phyloP scores from a whole-genome alignment of 768 basidiomycete species.

The Boletus speciosus region DNA sequence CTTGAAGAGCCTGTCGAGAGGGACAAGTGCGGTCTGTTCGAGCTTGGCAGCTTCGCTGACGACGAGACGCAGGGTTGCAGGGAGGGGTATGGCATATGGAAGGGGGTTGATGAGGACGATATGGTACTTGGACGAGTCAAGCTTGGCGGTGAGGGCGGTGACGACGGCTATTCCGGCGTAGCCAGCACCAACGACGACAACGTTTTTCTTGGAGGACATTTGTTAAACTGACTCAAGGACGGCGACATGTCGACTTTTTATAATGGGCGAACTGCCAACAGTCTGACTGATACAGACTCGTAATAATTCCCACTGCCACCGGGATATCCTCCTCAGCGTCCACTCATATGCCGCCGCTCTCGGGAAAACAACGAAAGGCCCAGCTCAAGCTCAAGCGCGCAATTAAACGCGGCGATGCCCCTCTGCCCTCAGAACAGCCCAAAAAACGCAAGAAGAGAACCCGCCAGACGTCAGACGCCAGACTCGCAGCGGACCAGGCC shows the following conservation, averaged over 20 bases:
- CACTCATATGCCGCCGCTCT: constrained; percentile 31
- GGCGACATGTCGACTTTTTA: not conserved
- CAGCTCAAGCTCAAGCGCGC: constrained; percentile 79
- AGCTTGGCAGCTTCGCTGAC: constrained; percentile 35
- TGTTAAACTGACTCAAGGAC: not conserved
- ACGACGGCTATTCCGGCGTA: constrained; percentile 43
- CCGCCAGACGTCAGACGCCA: constrained; percentile 1
- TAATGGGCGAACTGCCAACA: not conserved
- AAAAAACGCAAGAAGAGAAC: constrained; percentile 8
- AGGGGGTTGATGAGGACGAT: constrained; percentile 54
- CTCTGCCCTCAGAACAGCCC: constrained; percentile 30
- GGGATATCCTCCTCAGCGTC: not conserved
- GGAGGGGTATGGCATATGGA: constrained; percentile 48
- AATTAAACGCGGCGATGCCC: constrained; percentile 72
- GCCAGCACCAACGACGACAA: constrained; percentile 60
- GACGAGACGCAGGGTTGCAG: constrained; percentile 51
- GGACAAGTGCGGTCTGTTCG: constrained; percentile 46
- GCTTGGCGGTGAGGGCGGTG: constrained; percentile 46
- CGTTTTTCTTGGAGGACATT: constrained; percentile 29
- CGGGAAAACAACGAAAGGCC: constrained; percentile 66
- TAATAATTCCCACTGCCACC: not conserved
- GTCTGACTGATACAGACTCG: not conserved
- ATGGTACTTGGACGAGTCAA: constrained; percentile 46
- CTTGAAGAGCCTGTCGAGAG: constrained; percentile 48
- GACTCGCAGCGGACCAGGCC: constrained; percentile 26